Percentiles rank a stretch among this genome's conserved stretches.
Evolutionary conservation across 306 rosid genomes (phyloP).

Genomic region (Citrullus amarus): DNA sequence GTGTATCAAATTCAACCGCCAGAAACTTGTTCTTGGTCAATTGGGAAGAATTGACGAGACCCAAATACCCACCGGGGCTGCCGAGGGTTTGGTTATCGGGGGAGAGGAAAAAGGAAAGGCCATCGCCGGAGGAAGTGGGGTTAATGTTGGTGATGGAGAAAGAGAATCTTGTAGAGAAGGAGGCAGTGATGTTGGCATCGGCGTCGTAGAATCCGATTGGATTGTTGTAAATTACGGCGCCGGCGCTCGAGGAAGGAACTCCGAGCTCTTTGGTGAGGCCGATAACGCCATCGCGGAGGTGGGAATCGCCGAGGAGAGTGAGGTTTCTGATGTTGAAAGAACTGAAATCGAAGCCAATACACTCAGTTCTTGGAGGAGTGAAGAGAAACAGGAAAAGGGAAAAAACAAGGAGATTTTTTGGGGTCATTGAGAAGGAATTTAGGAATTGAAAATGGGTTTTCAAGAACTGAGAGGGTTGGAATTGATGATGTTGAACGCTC

Average conservation of each 20-base stretch:
- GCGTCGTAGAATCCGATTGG: conserved; percentile 40
- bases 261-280: conserved; percentile 60
- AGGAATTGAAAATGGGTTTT: background rate
- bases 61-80: conserved; percentile 28
- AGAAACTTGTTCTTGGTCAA: conserved; percentile 25
- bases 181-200: conserved; percentile 35
- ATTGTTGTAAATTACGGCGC: conserved; percentile 38
- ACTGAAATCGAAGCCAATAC: conserved; percentile 30
- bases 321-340: conserved; percentile 67
- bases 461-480: background rate
- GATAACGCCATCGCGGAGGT: conserved; percentile 48
- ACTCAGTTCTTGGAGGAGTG: conserved; percentile 6
- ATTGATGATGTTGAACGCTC: background rate
- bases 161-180: conserved; percentile 59
- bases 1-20: conserved; percentile 60
- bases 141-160: conserved; percentile 36
- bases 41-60: conserved; percentile 31
- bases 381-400: background rate
- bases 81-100: conserved; percentile 28
- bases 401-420: background rate
- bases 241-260: conserved; percentile 61
- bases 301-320: conserved; percentile 74
- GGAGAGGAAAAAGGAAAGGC: conserved; percentile 59
- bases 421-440: background rate
- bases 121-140: conserved; percentile 48